These are phyloP conservation scores for Cystofilobasidium bisporidii DNA, from an alignment of 768 basidiomycete genomes.

Conservation along the genomic window DNA sequence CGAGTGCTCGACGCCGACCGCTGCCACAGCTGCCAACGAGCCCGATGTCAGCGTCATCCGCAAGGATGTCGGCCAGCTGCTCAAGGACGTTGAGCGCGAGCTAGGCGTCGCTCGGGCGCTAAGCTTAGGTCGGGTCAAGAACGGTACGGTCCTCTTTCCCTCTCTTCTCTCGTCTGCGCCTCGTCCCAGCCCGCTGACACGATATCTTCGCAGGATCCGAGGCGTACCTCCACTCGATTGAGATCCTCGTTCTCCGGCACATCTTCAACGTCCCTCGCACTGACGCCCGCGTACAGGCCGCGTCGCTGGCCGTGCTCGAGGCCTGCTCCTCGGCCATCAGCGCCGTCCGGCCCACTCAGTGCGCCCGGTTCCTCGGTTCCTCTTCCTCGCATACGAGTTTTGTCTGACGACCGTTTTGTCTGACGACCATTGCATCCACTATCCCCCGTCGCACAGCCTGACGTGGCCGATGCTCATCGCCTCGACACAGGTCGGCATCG, in stretches of 20 bases:
- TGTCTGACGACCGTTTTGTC: no score
- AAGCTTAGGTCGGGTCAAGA: background rate
- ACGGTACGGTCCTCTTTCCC: no score
- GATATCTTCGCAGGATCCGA: no score
- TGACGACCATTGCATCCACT: conserved; percentile 26
- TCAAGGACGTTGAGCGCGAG: conserved; percentile 33
- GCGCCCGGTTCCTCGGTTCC: conserved; percentile 29
- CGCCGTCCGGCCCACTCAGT: conserved; percentile 39
- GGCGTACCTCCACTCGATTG: conserved; percentile 21
- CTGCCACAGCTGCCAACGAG: background rate
- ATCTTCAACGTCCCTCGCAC: conserved; percentile 36
- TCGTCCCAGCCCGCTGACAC: no score
- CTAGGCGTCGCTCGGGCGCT: background rate
- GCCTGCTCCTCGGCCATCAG: conserved; percentile 37
- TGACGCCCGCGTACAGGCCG: conserved; percentile 38
- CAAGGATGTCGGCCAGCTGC: conserved; percentile 30
- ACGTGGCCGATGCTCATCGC: conserved; percentile 40
- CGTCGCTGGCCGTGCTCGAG: conserved; percentile 35
- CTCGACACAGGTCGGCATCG: conserved; percentile 29
- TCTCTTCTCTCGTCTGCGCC: no score
- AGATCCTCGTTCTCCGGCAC: conserved; percentile 41
- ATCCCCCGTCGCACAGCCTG: conserved; percentile 30
- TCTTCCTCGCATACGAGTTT: conserved; percentile 18
- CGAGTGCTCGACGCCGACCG: conserved; percentile 1
- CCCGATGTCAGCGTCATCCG: conserved; percentile 17